Base-by-base conservation (phyloP, 805 yeast genomes). In the Ogataea pignaliae region DNA sequence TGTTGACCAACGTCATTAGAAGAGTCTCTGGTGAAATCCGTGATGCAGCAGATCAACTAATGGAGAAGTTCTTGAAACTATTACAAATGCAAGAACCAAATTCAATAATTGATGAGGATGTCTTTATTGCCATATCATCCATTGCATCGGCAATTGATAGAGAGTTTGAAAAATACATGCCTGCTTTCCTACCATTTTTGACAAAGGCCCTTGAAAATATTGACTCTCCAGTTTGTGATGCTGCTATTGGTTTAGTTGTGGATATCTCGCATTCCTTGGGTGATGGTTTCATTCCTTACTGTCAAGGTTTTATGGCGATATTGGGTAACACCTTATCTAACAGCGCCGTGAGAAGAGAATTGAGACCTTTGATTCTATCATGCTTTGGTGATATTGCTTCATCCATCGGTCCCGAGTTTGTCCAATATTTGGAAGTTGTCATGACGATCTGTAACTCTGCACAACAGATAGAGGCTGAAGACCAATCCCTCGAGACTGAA, bases 311-410 rank as follows among this genome's bases (percentile, higher is more conserved):
- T 59, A 89, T 93, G 96, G 78, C 78, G 41, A 84, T 85, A 39
- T 75, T 93, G 60, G 91, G 96, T 42, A 73, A 76, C 39, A 79
- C 81, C 58, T 73, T 93, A 50, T 79, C 84, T 46, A 78, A 78
- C 55, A 73, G 76, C 35, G 78, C 76, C 44, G 81, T 88, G 15
- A 83, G 83, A 60, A 78, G 87, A 47, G 96, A 88, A 50, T 73
- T 91, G 53, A 83, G 87, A 63, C 97, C 97, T 14, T 75, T 88
- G 17, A 88, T 91, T 28, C 70, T 93, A 53, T 87, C 97, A 11
- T 88, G 96, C 57, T 88, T 93, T 64, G 99, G 99, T 51, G 99
- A 93, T 65, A 79, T 93, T 57, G 97, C 98, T 3, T 78, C 96
- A 1, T 82, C 93, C 12, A 80, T 90, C 48, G 97, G 96, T 3